phyloP scores from a whole-genome alignment of 805 yeast genomes.

The Suhomyces xylopsoci region DNA sequence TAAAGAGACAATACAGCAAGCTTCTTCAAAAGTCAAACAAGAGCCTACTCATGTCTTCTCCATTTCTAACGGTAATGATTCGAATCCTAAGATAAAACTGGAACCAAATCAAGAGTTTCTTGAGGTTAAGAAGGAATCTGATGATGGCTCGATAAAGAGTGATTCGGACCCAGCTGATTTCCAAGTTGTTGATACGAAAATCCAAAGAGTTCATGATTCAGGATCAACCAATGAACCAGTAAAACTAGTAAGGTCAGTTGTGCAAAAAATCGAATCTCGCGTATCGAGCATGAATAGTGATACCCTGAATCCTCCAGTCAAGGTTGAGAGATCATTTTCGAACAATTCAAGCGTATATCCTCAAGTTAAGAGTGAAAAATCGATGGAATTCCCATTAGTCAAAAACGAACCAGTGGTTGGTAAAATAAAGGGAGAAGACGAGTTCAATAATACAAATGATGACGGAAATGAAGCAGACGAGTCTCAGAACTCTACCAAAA shows the following conservation, averaged over 20 bases:
- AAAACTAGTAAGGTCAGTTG: constrained; percentile 4
- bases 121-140: not conserved
- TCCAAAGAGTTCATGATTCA: not conserved
- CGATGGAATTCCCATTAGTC: not conserved
- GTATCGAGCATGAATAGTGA: constrained; percentile 2
- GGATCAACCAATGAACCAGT: not conserved
- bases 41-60: not conserved
- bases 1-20: not conserved
- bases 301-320: not conserved
- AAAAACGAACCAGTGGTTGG: not conserved
- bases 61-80: not conserved
- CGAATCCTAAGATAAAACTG: not conserved
- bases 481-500: constrained; percentile 7
- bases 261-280: constrained; percentile 3
- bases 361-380: not conserved
- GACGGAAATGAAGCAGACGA: constrained; percentile 3
- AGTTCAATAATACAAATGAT: not conserved
- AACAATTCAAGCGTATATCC: constrained; percentile 1
- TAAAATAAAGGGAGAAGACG: not conserved
- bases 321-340: not conserved
- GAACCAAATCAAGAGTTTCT: not conserved
- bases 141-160: not conserved
- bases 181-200: constrained; percentile 1
- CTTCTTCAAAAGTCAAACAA: not conserved
- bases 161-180: not conserved